Conservation (phyloP, 345 rosid genomes). For the Tarenaya hassleriana region DNA sequence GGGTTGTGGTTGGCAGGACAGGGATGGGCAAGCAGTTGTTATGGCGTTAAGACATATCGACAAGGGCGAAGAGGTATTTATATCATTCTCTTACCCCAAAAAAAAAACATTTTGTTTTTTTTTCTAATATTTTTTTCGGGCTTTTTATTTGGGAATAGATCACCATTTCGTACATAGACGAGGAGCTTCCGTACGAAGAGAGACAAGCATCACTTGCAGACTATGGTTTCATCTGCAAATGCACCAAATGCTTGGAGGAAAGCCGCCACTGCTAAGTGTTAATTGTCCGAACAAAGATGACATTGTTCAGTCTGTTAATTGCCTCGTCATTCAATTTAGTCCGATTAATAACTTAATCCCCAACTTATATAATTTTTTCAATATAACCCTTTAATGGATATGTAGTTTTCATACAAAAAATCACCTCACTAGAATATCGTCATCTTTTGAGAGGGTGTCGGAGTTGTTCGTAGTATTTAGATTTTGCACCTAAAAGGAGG, state of each 20-base stretch:
- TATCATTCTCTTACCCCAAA: not conserved
- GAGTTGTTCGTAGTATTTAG: too few species aligned
- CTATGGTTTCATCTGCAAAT: conserved; percentile 76
- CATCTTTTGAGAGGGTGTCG: too few species aligned
- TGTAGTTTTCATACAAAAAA: too few species aligned
- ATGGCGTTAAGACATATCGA: conserved; percentile 45
- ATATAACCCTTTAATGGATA: too few species aligned
- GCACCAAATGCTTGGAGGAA: conserved; percentile 55
- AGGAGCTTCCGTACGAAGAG: conserved; percentile 60
- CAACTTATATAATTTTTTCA: too few species aligned
- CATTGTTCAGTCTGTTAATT: not conserved
- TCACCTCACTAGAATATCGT: too few species aligned
- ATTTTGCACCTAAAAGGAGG: too few species aligned
- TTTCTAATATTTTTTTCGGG: too few species aligned
- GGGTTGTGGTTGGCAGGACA: conserved; percentile 44
- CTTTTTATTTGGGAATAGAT: conserved; percentile 32
- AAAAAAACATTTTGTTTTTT: too few species aligned
- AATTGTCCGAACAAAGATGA: too few species aligned
- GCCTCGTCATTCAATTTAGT: not conserved
- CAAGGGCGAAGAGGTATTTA: conserved; percentile 72
- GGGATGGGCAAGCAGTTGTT: conserved; percentile 83
- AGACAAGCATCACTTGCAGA: conserved; percentile 66
- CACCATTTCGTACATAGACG: conserved; percentile 79
- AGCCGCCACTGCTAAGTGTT: too few species aligned
- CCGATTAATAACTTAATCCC: too few species aligned